phyloP scores from a whole-genome alignment of 2,329 filamentous ascomycete genomes.

The Pyricularia pennisetigena region DNA sequence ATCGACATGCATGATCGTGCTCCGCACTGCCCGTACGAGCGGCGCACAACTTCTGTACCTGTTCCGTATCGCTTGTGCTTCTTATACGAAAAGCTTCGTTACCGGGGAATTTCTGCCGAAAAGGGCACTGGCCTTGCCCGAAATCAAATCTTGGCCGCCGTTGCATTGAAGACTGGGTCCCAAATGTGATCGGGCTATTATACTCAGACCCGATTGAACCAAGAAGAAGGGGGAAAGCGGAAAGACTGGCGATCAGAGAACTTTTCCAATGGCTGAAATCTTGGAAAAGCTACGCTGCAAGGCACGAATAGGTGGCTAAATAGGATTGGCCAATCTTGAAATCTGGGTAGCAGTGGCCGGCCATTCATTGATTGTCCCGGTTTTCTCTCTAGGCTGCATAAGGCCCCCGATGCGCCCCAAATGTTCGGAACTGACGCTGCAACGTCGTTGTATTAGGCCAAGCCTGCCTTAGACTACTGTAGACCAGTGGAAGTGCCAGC shows the following conservation, averaged over 20 bases:
- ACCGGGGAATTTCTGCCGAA: neutral
- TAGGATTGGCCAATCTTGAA: neutral
- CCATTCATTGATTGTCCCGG: neutral
- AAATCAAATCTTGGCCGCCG: neutral
- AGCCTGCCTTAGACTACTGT: neutral
- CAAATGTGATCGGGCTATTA: neutral
- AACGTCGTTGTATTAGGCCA: neutral
- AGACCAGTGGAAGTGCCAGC: neutral
- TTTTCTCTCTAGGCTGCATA: neutral
- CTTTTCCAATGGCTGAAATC: neutral
- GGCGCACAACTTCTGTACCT: neutral
- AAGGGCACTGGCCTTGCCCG: neutral
- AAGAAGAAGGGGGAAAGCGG: neutral
- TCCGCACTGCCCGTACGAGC: neutral
- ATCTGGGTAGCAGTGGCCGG: neutral
- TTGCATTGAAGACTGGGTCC: neutral
- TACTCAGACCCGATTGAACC: neutral
- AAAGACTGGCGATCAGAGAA: neutral
- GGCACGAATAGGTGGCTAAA: neutral
- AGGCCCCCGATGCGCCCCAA: neutral
- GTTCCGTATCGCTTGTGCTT: neutral
- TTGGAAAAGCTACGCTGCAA: neutral
- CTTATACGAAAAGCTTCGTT: neutral
- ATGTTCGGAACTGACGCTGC: neutral
- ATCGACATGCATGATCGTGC: slow-evolving; percentile 12